Conservation (phyloP, 768 basidiomycete species). For the Hygrocybe punicea region DNA sequence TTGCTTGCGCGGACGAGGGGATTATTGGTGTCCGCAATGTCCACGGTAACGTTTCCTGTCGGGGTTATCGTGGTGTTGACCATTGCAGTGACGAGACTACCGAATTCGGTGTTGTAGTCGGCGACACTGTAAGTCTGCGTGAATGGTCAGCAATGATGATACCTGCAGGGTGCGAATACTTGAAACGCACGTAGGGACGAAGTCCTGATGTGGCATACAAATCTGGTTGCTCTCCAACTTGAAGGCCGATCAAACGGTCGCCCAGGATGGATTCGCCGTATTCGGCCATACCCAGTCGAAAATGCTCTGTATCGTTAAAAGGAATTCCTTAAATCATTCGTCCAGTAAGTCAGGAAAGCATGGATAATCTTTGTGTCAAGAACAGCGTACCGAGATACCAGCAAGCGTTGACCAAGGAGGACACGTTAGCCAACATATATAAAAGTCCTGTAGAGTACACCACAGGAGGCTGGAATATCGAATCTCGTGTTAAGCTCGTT, state of each 20-base stretch:
- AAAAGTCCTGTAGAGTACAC: conserved; percentile 64
- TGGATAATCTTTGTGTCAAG: neutral
- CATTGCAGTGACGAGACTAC: conserved; percentile 39
- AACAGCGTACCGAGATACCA: conserved; percentile 55
- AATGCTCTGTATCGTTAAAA: conserved; percentile 61
- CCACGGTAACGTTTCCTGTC: conserved; percentile 12
- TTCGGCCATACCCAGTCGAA: conserved; percentile 53
- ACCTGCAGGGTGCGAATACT: conserved; percentile 4
- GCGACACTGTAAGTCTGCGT: conserved; percentile 32
- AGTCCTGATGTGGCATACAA: conserved; percentile 44
- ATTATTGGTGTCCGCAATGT: conserved; percentile 19
- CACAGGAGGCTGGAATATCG: conserved; percentile 63
- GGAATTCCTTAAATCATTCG: conserved; percentile 40
- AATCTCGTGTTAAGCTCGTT: conserved; percentile 16
- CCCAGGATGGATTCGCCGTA: conserved; percentile 62
- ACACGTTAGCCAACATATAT: conserved; percentile 60
- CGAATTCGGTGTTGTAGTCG: conserved; percentile 53
- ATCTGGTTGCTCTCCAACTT: conserved; percentile 79
- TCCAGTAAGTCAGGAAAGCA: neutral
- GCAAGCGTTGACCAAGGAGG: conserved; percentile 52
- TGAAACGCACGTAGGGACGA: conserved; percentile 17
- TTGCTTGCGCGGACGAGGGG: conserved; percentile 24
- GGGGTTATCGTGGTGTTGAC: conserved; percentile 30
- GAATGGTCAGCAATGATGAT: neutral
- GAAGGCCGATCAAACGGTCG: conserved; percentile 59